Base-by-base conservation (phyloP, 805 yeast species). In the Yamadazyma ubonensis region DNA sequence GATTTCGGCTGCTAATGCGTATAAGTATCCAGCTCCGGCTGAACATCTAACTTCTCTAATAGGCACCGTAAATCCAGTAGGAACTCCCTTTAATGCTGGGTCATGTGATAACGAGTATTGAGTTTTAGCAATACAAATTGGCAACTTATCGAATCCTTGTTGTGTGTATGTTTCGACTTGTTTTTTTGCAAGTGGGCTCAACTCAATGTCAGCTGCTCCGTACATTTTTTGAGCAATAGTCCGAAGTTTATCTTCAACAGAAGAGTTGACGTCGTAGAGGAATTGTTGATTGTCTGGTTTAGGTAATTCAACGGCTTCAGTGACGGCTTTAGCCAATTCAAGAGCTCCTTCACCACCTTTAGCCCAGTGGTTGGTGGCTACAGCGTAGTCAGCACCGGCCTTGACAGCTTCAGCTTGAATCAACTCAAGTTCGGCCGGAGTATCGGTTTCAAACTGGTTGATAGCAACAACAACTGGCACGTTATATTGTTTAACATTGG, bases 81-180 rank as follows among this genome's bases (percentile, higher is more conserved):
- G 99, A 30, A 88, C 96, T 59, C 96, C 96, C 70, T 90, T 90
- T 63, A 93, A 76, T 16, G 78, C 70, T 31, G 98, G 89, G 65
- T 91, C 98, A 59, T 90, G 97, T 2, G 97, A 89, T 51, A 91
- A 73, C 0, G 96, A 88, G 73, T 91, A 91, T 66, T 91, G 99
- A 2, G 99, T 91, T 75, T 91, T 91, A 43, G 99, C 99, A 57
- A 91, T 86, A 69, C 99, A 91, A 53, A 91, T 83, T 42, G 98
- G 99, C 59, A 91, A 71, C 58, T 88, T 79, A 48, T 83, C 89
- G 63, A 84, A 91, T 2, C 97, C 97, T 71, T 89, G 96, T 37
- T 73, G 64, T 25, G 88, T 82, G 70, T 88, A 90, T 42, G 80
- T 76, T 46, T 82, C 88, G 50, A 91, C 81, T 67, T 89, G 89